Percentiles rank a stretch among this genome's conserved stretches.
Conservation (phyloP, 2,329 filamentous ascomycete species). For the Cladorrhinum sp. region DNA sequence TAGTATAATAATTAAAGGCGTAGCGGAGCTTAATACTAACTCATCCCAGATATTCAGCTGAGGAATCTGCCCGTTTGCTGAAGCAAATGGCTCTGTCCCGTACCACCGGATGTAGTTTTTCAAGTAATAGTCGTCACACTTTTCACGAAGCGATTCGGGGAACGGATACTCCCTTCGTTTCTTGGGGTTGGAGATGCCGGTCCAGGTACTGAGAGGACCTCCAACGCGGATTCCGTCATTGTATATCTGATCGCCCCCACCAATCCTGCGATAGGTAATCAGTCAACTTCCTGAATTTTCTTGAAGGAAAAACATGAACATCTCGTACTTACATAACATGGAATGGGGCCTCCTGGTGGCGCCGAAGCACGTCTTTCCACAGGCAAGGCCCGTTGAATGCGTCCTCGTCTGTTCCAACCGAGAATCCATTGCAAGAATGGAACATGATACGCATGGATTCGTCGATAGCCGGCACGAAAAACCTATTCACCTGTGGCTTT, state of each 20-base stretch:
- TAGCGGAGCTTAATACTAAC: neutral
- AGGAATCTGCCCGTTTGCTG: constrained; percentile 85
- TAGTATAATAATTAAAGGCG: no score
- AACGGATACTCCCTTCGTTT: constrained; percentile 79
- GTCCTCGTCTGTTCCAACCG: constrained; percentile 77
- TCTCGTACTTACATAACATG: constrained; percentile 69
- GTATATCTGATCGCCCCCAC: constrained; percentile 94
- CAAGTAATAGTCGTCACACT: constrained; percentile 87
- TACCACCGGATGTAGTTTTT: constrained; percentile 88
- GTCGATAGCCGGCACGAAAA: constrained; percentile 78
- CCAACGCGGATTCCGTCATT: constrained; percentile 87
- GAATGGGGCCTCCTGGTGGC: constrained; percentile 75
- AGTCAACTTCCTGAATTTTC: constrained; percentile 30
- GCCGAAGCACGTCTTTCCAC: constrained; percentile 90
- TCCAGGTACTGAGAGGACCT: constrained; percentile 80
- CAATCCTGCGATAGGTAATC: constrained; percentile 56
- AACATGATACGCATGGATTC: constrained; percentile 99
- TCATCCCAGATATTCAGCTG: constrained; percentile 99
- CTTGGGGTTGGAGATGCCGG: constrained; percentile 75
- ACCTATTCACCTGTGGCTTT: constrained; percentile 61
- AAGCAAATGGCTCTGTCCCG: constrained; percentile 75
- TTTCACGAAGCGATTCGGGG: constrained; percentile 71
- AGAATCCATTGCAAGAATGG: constrained; percentile 97
- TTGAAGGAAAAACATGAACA: neutral
- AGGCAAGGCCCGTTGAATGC: constrained; percentile 87